phyloP scores from a whole-genome alignment of 2,329 filamentous ascomycete genomes.

The Arthrobotrys sphaeroides region DNA sequence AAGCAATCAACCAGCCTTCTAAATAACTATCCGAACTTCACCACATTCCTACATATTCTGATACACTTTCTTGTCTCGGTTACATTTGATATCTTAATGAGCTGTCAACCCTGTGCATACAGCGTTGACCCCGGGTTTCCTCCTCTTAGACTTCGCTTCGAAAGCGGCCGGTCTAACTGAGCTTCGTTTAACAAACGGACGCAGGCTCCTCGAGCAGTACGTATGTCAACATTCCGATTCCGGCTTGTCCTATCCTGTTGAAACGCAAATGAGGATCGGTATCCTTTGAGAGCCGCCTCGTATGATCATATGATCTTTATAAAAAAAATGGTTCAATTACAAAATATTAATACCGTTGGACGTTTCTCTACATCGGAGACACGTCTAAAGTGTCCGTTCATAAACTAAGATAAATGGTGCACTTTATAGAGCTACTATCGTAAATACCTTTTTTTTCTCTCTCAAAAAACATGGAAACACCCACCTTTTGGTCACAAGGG shows the following conservation, averaged over 20 bases:
- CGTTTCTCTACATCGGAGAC: no score
- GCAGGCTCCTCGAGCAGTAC: background rate
- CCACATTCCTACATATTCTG: background rate
- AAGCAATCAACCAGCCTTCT: constrained; percentile 19
- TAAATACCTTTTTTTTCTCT: background rate
- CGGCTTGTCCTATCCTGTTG: no score
- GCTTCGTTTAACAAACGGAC: constrained; percentile 3
- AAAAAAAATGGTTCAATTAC: no score
- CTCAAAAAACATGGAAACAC: constrained; percentile 27
- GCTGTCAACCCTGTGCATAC: constrained; percentile 7
- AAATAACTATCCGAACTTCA: background rate
- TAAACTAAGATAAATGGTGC: no score
- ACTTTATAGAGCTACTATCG: background rate
- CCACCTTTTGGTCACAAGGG: constrained; percentile 36
- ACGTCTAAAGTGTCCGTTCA: no score
- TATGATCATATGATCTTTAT: no score
- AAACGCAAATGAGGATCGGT: background rate
- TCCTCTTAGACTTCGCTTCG: constrained; percentile 14
- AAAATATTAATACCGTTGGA: no score
- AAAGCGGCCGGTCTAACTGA: constrained; percentile 1
- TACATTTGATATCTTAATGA: constrained; percentile 8
- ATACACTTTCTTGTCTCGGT: background rate
- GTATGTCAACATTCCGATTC: background rate
- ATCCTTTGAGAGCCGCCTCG: background rate
- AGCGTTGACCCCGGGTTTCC: background rate